Conservation (phyloP, 1,139 yeast genomes). For the Geotrichum restrictum region DNA sequence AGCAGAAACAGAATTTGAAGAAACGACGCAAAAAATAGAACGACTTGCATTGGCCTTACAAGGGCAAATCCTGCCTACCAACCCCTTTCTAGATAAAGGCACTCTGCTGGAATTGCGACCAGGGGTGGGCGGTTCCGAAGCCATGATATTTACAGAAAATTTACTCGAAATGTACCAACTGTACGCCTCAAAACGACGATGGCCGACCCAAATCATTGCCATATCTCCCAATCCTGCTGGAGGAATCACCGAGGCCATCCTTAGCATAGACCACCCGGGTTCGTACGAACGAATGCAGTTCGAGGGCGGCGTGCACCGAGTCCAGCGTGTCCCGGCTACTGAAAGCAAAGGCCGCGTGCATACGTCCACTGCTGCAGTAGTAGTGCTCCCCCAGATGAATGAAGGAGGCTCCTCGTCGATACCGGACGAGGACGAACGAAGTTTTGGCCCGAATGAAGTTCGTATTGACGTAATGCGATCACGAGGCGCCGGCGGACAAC, state of each 20-base stretch:
- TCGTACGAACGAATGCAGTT: conserved; percentile 68
- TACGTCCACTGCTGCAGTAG: conserved; percentile 93
- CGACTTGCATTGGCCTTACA: conserved; percentile 47
- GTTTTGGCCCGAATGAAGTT: conserved; percentile 81
- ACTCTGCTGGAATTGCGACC: conserved; percentile 85
- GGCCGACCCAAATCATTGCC: conserved; percentile 65
- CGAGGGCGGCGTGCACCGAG: conserved; percentile 96
- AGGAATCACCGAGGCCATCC: conserved; percentile 72
- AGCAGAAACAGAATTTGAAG: conserved; percentile 46
- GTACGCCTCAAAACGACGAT: conserved; percentile 59
- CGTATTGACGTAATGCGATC: conserved; percentile 95
- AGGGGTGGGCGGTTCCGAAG: conserved; percentile 96
- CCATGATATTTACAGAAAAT: conserved; percentile 79
- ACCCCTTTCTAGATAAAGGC: conserved; percentile 71
- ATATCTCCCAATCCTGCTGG: conserved; percentile 50
- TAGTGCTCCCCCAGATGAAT: conserved; percentile 78
- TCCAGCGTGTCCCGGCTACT: conserved; percentile 88
- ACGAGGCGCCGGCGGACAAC: conserved; percentile 98
- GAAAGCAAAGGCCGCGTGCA: conserved; percentile 93
- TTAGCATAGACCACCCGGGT: conserved; percentile 71
- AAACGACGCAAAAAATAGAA: conserved; percentile 33
- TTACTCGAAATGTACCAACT: conserved; percentile 74
- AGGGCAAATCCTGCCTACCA: conserved; percentile 64
- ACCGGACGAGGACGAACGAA: conserved; percentile 64
- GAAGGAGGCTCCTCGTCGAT: conserved; percentile 52